phyloP scores from a whole-genome alignment of 2,329 filamentous ascomycete species.

The Dissoconium aciculare region DNA sequence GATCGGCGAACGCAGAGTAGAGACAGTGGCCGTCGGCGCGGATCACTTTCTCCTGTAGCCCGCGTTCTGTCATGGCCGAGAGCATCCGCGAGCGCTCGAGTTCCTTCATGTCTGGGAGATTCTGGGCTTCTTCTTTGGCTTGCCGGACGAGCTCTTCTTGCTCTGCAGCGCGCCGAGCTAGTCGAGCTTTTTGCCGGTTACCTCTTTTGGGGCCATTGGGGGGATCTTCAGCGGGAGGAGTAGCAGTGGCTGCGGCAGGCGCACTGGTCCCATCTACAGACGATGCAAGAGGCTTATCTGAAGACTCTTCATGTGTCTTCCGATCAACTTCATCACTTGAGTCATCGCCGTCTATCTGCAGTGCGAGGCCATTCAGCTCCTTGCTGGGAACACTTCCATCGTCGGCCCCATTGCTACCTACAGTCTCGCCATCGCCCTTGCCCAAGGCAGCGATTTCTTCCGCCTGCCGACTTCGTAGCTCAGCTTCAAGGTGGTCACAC shows the following conservation, averaged over 20 bases:
- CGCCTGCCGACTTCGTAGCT: conserved; percentile 41
- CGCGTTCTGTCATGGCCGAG: conserved; percentile 46
- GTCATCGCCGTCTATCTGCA: conserved; percentile 11
- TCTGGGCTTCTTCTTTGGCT: conserved; percentile 60
- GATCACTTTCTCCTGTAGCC: conserved; percentile 62
- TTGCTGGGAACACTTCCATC: conserved; percentile 8
- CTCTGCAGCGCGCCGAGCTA: conserved; percentile 79
- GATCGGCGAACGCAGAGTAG: conserved; percentile 81
- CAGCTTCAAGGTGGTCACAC: conserved; percentile 42
- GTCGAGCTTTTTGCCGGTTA: conserved; percentile 79
- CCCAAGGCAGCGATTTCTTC: conserved; percentile 33
- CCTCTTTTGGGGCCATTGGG: conserved; percentile 47
- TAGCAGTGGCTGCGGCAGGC: not conserved
- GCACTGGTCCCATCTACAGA: too few species aligned
- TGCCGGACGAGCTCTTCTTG: conserved; percentile 52
- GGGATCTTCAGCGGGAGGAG: conserved; percentile 6
- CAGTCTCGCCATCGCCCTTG: not conserved
- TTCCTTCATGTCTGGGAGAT: conserved; percentile 57
- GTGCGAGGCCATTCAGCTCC: conserved; percentile 12
- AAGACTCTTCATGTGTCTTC: not conserved
- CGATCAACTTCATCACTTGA: not conserved
- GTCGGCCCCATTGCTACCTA: conserved; percentile 3
- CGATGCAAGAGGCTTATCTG: conserved; percentile 1
- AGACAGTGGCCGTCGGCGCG: conserved; percentile 87
- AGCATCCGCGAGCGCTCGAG: conserved; percentile 58